phyloP scores from a whole-genome alignment of 2,329 filamentous ascomycete genomes.

The Aureobasidium sp. region DNA sequence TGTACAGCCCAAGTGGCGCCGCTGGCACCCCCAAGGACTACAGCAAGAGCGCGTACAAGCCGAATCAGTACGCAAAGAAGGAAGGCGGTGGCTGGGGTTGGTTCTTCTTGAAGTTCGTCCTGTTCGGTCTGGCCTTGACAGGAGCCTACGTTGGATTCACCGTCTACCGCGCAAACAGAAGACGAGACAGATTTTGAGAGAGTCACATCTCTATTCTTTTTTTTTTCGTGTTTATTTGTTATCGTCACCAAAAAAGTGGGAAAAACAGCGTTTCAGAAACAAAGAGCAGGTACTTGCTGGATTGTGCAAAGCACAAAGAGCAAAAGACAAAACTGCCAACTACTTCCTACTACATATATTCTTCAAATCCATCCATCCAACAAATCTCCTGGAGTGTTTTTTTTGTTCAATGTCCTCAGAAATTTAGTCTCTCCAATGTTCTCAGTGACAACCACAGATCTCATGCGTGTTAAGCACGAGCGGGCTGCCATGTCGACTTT shows the following conservation, averaged over 20 bases:
- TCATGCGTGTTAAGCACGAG: background rate
- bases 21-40: conserved; percentile 32
- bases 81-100: conserved; percentile 54
- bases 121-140: conserved; percentile 62
- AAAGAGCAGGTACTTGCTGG: background rate
- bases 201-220: background rate
- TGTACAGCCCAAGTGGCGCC: conserved; percentile 59
- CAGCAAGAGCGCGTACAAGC: conserved; percentile 33
- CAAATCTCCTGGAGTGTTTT: no score
- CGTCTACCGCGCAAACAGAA: conserved; percentile 61
- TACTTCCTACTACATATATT: background rate
- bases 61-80: conserved; percentile 46
- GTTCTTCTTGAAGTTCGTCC: conserved; percentile 74
- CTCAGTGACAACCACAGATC: conserved; percentile 18
- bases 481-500: conserved; percentile 19
- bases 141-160: conserved; percentile 84
- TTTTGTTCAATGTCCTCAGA: conserved; percentile 17
- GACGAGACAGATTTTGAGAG: conserved; percentile 38
- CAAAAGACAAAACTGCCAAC: background rate
- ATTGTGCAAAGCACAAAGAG: background rate
- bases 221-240: background rate
- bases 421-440: conserved; percentile 19
- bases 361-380: background rate
- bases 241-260: background rate
- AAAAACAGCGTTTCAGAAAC: background rate